Conservation (phyloP, 2,329 filamentous ascomycete species). For the Cercospora canescens region DNA sequence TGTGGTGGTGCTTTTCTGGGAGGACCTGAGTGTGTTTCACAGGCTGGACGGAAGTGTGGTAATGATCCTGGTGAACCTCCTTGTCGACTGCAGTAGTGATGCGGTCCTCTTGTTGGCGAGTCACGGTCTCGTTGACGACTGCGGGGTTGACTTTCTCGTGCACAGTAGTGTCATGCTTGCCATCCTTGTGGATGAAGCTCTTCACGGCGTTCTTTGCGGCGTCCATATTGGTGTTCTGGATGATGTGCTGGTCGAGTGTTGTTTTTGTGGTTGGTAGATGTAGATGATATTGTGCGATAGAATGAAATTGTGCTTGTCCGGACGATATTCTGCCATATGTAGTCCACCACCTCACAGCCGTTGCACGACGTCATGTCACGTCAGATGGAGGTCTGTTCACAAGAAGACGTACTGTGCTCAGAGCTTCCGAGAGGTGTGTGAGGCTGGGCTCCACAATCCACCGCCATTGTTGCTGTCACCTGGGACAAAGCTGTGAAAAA, state of each 20-base stretch:
- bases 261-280: not conserved
- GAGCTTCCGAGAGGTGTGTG: not conserved
- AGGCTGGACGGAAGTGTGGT: constrained; percentile 70
- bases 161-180: constrained; percentile 69
- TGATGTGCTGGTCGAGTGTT: not conserved
- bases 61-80: constrained; percentile 71
- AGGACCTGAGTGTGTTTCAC: constrained; percentile 56
- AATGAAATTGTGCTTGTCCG: not conserved
- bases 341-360: not conserved
- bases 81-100: constrained; percentile 62
- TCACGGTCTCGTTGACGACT: constrained; percentile 47
- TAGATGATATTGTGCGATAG: not conserved
- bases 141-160: constrained; percentile 62
- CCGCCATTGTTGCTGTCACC: not conserved
- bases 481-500: not conserved
- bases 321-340: not conserved
- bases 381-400: not conserved
- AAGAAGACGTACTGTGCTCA: not conserved
- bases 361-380: constrained; percentile 13
- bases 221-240: constrained; percentile 53
- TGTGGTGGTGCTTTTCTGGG: constrained; percentile 64
- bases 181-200: constrained; percentile 60
- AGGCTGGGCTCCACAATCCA: constrained; percentile 2
- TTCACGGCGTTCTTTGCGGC: constrained; percentile 64
- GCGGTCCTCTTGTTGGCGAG: constrained; percentile 60